Conservation (phyloP, 1,284 basidiomycete genomes). For the Coriolopsis trogii region DNA sequence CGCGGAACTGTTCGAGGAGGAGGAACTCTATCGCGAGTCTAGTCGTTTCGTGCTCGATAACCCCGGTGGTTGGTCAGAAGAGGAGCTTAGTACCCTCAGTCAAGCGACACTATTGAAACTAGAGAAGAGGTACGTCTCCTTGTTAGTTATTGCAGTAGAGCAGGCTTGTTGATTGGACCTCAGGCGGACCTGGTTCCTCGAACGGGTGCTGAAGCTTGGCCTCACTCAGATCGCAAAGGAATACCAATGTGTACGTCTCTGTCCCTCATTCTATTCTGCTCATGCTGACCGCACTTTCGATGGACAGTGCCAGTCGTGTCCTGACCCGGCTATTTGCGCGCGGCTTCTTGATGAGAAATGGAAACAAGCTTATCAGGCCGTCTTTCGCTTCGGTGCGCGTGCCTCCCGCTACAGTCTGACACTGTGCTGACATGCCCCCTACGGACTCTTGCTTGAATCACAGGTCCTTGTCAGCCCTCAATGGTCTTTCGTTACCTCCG, state of each 20-base stretch:
- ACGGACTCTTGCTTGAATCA: background rate
- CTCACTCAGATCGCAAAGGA: constrained; percentile 86
- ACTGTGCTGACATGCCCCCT: background rate
- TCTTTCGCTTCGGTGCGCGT: constrained; percentile 78
- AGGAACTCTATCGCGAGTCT: constrained; percentile 87
- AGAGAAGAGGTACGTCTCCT: constrained; percentile 69
- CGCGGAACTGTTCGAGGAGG: constrained; percentile 84
- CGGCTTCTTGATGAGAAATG: constrained; percentile 93
- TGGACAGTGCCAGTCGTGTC: constrained; percentile 81
- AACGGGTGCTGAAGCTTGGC: constrained; percentile 90
- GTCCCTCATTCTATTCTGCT: constrained; percentile 13
- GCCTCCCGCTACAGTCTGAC: background rate
- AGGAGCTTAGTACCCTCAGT: constrained; percentile 78
- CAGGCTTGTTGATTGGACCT: background rate
- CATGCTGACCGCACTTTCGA: background rate
- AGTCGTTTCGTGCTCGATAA: constrained; percentile 91
- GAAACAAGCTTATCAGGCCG: constrained; percentile 84
- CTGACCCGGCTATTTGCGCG: constrained; percentile 80
- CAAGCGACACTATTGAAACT: constrained; percentile 84
- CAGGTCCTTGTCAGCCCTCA: constrained; percentile 82
- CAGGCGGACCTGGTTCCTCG: constrained; percentile 91
- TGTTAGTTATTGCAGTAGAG: background rate
- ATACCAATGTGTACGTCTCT: constrained; percentile 76
- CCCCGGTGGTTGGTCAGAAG: constrained; percentile 82
- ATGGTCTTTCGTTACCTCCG: constrained; percentile 90